Conservation (phyloP, 1,284 basidiomycete genomes). For the Thelephora terrestris region DNA sequence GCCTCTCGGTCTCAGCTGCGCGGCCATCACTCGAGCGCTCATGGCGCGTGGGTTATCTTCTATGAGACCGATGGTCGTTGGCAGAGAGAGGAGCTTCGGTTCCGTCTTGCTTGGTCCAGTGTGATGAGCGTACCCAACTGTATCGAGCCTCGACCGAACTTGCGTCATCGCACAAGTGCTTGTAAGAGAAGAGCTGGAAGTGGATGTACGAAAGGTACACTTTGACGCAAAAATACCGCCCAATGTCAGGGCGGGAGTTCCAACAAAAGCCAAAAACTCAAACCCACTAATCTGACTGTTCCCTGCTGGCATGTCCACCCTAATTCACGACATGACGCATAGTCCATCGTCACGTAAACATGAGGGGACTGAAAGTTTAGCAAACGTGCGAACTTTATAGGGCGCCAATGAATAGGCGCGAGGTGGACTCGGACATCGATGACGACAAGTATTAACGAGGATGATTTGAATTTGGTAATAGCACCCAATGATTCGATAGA, state of each 20-base stretch:
- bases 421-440: constrained; percentile 59
- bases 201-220: constrained; percentile 67
- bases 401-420: background rate
- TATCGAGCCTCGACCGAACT: constrained; percentile 29
- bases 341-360: too few relatives aligned
- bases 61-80: constrained; percentile 43
- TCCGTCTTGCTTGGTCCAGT: constrained; percentile 19
- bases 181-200: constrained; percentile 85
- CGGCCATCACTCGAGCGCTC: too few relatives aligned
- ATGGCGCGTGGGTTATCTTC: too few relatives aligned
- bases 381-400: background rate
- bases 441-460: constrained; percentile 69
- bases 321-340: background rate
- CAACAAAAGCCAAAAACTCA: constrained; percentile 16
- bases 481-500: constrained; percentile 37
- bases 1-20: too few relatives aligned
- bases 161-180: constrained; percentile 57
- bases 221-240: constrained; percentile 17
- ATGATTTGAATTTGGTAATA: constrained; percentile 72
- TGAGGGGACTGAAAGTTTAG: too few relatives aligned
- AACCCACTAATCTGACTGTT: constrained; percentile 18
- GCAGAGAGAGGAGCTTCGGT: constrained; percentile 47
- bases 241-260: background rate
- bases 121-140: constrained; percentile 19
- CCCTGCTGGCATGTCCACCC: constrained; percentile 27